Conservation (phyloP, 1,139 yeast genomes). For the Geotrichum reessii region DNA sequence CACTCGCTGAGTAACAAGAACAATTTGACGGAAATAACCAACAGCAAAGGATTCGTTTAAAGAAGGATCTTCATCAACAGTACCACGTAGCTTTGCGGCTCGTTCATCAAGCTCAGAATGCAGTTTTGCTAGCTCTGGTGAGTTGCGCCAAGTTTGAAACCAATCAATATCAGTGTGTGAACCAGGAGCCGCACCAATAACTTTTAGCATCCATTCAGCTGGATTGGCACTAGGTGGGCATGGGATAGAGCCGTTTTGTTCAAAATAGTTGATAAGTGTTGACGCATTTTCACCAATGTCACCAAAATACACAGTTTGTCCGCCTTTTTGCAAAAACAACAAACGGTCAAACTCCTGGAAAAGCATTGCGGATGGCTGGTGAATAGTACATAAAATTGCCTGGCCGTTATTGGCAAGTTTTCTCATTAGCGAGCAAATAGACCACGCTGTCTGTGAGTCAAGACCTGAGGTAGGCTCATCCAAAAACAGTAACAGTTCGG, state of each 20-base stretch:
- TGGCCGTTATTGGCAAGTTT: conserved; percentile 73
- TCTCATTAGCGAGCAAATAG: conserved; percentile 69
- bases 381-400: conserved; percentile 76
- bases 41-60: no score
- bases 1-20: conserved; percentile 36
- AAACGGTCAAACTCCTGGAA: conserved; percentile 70
- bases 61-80: no score
- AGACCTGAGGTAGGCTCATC: conserved; percentile 94
- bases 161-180: conserved; percentile 57
- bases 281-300: conserved; percentile 61
- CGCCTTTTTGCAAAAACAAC: conserved; percentile 63
- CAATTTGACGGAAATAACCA: conserved; percentile 34
- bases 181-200: conserved; percentile 73
- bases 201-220: conserved; percentile 73
- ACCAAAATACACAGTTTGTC: conserved; percentile 71
- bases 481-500: conserved; percentile 68
- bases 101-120: no score
- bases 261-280: conserved; percentile 58
- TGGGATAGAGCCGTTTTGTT: conserved; percentile 55
- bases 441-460: conserved; percentile 91
- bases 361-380: conserved; percentile 70
- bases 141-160: conserved; percentile 55
- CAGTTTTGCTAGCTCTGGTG: conserved; percentile 48
- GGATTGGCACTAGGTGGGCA: conserved; percentile 65
- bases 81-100: no score